Conservation (phyloP, 192 early-diverging fungal species). For the Pilaira anomala region DNA sequence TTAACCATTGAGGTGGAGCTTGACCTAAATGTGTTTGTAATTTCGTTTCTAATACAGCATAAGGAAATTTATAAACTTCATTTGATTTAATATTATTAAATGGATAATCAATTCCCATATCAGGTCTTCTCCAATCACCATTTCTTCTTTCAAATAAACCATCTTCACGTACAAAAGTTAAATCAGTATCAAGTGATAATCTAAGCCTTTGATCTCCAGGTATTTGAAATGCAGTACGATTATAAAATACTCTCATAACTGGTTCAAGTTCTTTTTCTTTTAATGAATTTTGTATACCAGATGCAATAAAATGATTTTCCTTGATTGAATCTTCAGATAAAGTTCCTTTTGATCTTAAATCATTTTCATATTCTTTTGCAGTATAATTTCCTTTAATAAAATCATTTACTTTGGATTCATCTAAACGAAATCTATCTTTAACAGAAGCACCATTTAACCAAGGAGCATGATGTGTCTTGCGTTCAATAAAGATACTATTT, state of each 20-base stretch:
- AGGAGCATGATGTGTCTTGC: slow-evolving; percentile 35
- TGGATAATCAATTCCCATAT: slow-evolving; percentile 74
- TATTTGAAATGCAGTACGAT: slow-evolving; percentile 97
- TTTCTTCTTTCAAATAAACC: slow-evolving; percentile 63
- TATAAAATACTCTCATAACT: slow-evolving; percentile 89
- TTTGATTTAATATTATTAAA: slow-evolving; percentile 74
- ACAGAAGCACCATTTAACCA: slow-evolving; percentile 86
- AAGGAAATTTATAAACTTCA: slow-evolving; percentile 72
- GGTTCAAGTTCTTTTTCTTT: slow-evolving; percentile 53
- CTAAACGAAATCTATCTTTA: slow-evolving; percentile 88
- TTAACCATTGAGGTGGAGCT: slow-evolving; percentile 78
- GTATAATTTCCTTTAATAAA: slow-evolving; percentile 75
- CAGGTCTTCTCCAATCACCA: slow-evolving; percentile 87
- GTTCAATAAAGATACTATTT: slow-evolving; percentile 26
- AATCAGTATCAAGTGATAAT: slow-evolving; percentile 92
- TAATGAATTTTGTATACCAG: slow-evolving; percentile 54
- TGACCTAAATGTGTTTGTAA: slow-evolving; percentile 78
- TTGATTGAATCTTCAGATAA: not conserved
- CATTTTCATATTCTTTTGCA: slow-evolving; percentile 18
- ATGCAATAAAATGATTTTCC: slow-evolving; percentile 41
- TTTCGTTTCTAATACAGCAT: slow-evolving; percentile 88
- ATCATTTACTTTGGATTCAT: slow-evolving; percentile 84
- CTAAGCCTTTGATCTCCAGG: slow-evolving; percentile 94
- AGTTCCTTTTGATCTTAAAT: slow-evolving; percentile 7
- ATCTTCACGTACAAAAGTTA: slow-evolving; percentile 96